A percentile compares a stretch with the other conserved stretches of the same genome.
Conservation (phyloP, 192 early-diverging fungal species). For the Spizellomyces punctatus region DNA sequence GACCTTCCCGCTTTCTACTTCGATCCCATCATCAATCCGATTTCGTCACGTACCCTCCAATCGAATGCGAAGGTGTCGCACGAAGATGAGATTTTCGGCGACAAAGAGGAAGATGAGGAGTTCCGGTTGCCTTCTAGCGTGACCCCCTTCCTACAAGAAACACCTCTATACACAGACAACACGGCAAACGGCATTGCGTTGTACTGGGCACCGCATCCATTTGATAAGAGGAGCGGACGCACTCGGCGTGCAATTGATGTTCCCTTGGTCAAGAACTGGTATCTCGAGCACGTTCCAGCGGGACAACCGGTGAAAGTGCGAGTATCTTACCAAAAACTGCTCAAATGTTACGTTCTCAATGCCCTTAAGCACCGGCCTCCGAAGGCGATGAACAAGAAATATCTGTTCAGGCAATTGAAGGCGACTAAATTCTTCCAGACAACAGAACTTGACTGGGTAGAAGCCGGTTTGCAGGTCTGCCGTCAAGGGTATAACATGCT, state of each 20-base stretch:
- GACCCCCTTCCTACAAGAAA: constrained; percentile 79
- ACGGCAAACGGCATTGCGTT: constrained; percentile 90
- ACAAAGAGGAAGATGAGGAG: constrained; percentile 70
- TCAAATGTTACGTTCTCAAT: constrained; percentile 96
- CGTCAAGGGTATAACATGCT: constrained; percentile 99
- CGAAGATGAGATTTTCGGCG: constrained; percentile 70
- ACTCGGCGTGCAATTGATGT: constrained; percentile 92
- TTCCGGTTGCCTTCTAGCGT: constrained; percentile 84
- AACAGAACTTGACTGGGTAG: constrained; percentile 99
- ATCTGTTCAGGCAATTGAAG: constrained; percentile 92
- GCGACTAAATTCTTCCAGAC: constrained; percentile 99
- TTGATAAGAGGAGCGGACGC: constrained; percentile 87
- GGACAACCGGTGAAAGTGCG: constrained; percentile 96
- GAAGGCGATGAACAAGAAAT: constrained; percentile 90
- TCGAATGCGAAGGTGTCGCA: constrained; percentile 54
- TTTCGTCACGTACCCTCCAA: constrained; percentile 75
- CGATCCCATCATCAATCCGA: constrained; percentile 98
- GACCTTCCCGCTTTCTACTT: constrained; percentile 98
- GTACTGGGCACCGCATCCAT: constrained; percentile 99
- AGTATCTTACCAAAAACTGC: constrained; percentile 96
- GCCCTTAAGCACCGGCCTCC: constrained; percentile 84
- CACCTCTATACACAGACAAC: constrained; percentile 82
- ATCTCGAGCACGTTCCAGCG: constrained; percentile 92
- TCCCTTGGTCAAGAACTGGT: constrained; percentile 96
- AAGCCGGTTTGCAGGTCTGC: constrained; percentile 97